Base-by-base conservation (phyloP, 768 basidiomycete genomes). In the Leccinum fibrillosum region DNA sequence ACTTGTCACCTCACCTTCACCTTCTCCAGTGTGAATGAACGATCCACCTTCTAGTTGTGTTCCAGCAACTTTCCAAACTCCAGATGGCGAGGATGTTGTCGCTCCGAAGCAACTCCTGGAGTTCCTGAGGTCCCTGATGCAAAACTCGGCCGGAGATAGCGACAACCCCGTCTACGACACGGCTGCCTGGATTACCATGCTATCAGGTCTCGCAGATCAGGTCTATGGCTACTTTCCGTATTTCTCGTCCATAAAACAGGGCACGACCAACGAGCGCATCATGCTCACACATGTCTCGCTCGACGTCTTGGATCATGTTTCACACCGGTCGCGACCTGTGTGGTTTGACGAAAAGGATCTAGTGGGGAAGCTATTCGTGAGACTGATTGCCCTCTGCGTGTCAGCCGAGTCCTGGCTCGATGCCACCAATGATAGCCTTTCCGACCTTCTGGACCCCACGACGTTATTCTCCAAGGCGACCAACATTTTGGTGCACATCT, bases 331-430 rank as follows among this genome's bases (percentile, higher is more conserved):
- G 12, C 80, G 82, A 52, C 76, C 75, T 9, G 72, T 88, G n/a
- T 85, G 80, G 65, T 69, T 71, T 42, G 75, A 75, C 23, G 71
- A 78, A 10, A 74, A 76, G 9, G 74, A 76, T 44, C 68, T 86
- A 34, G 74, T 82, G 25, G 75, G 78, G 62, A 81, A 77, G 54
- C 60, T 85, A 5, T 79, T 86, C 56, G 70, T 75, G 25, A 76
- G 80, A 39, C 66, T 89, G 45, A 65, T 88, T 11, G 78, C 78
- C 39, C 75, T 90, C 30, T 83, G 81, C 64, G 68, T 76, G 53
- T 77, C 78, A 1, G 74, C 89, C 35, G 86, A 87, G 59, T 69
- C 78, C 32, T 90, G 89, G 85, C 67, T 78, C 34, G 81, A 82
- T 52, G 75, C 74, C n/a, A 74, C 76, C 45, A 73, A 75, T 21